Evolutionary conservation across 73 alveolate species (phyloP).

Genomic region (Tetrahymena borealis): DNA sequence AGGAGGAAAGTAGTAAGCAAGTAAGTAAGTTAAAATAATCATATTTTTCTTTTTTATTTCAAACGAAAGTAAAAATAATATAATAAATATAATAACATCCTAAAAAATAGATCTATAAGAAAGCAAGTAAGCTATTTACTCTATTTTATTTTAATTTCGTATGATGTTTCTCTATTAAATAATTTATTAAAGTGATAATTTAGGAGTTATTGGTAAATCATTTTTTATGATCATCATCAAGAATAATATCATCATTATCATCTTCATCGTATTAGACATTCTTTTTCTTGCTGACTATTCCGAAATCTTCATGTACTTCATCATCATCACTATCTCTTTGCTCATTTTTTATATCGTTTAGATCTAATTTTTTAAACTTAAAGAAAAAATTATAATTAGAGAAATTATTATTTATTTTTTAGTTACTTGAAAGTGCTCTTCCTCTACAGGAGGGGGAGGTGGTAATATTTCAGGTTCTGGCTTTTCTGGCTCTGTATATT

Average conservation of each 20-base stretch:
- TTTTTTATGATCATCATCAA: not conserved
- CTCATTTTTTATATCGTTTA: not conserved
- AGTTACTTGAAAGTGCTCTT: not conserved
- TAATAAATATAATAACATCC: no score
- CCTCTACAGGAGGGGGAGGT: not conserved
- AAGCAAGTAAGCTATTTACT: no score
- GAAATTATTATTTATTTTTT: not conserved
- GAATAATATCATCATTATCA: not conserved
- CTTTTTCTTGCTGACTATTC: not conserved
- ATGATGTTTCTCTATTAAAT: no score
- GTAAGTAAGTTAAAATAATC: no score
- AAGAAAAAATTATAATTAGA: not conserved
- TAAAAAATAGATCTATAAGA: no score
- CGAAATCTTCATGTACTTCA: not conserved
- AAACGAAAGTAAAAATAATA: no score
- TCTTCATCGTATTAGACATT: not conserved
- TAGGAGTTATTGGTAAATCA: not conserved
- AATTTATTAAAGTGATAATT: no score
- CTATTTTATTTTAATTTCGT: no score
- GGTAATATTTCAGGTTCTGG: not conserved
- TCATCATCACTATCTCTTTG: conserved; percentile 1
- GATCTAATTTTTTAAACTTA: not conserved
- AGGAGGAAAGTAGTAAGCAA: no score
- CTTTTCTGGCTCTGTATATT: not conserved
- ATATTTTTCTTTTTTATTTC: no score